Evolutionary conservation across 176 grass and related monocot species (phyloP), one percentile per base, ranked within the genome.

Genomic region (Hordeum marinum): DNA sequence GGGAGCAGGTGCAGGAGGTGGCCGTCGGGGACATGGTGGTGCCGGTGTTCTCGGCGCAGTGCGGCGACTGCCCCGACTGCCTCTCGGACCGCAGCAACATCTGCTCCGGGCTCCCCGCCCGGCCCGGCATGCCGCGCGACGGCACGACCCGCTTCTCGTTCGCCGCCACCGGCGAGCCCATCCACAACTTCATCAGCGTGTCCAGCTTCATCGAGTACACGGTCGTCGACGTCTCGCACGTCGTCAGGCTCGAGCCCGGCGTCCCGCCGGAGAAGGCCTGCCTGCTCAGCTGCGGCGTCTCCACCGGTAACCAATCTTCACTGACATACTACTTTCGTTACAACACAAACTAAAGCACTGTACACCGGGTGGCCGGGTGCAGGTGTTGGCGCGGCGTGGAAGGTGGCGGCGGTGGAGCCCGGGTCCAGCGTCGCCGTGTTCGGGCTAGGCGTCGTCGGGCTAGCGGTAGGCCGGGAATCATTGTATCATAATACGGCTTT

Each of bases 151-250:
- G 88, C 64, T 91, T 97, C 88, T 80, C 88, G 1, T 57, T 63
- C 55, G 91, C 81, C 61, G 25, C 68, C 46, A 84, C 63, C 4
- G 91, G 94, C 45, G 78, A 85, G 11, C 87, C 91, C 18, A 68
- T 93, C 70, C 87, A 93, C 91, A 36, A 64, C 81, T 87, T 93
- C 72, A 2, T 82, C 2, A 73, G 29, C 54, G 89, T 96, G 39
- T 93, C 86, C 62, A 96, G 91, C 84, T 96, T 96, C 82, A 54
- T 68, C 54, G 73, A 91, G 84, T 96, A 91, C 86, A 91, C 89
- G 0, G 91, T 96, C 4, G 91, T 96, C 0, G 91, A 96, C 72
- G 78, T 89, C 21, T 61, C 61, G 35, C 67, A 90, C 78, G 35
- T 93, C 68, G 88, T 86, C 66, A 89, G 23, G 67, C 2, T 96